Base-by-base conservation (phyloP, 192 early-diverging fungal genomes). In the Coemansia sp. region DNA sequence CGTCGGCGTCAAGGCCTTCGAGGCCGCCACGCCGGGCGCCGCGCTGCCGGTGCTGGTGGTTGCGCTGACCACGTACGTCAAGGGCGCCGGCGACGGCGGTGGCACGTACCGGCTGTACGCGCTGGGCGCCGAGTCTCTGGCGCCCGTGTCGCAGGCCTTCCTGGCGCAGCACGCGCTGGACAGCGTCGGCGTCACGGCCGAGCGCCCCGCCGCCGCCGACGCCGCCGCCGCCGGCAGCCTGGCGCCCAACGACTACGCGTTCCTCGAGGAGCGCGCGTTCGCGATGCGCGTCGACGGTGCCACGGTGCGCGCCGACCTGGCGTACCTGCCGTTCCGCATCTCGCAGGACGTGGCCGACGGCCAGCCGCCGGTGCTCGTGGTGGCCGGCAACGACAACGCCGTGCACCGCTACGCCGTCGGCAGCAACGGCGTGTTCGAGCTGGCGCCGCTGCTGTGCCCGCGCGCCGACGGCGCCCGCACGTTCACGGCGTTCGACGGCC, bases 1-100 rank as follows among this genome's bases (percentile, higher is more conserved):
- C 42, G 69, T 68, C 9, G 75, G 69, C 24, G 69, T 78, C 48
- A 78, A 78, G 62, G 75, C 66, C 24, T 78, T 78, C 62, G 75
- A 78, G 48, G 54, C 64, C 39, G n/a, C 25, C 6, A 2, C 41
- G 17, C 6, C 41, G 6, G n/a, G 27, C 50, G 27, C 53, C 17
- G 37, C 44, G 33, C 62, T 78, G 24, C 74, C 74, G 0, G 44
- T 55, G 23, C 46, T 69, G 13, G 45, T 78, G 3, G 37, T 72
- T 39, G 75, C 75, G 53, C 48, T 78, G 48, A 78, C 75, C 3
- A 78, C 75, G 7, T 72, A 78, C 25, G 59, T 78, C n/a, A 71
- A 71, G 65, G 51, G 38, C 11, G 48, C 46, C 10, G 58, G 49
- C 25, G 49, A 72, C 45, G 67, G 62, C 18, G 14, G 46, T 2